Base-by-base conservation (phyloP, 768 basidiomycete species). In the Sarcomyxa edulis region DNA sequence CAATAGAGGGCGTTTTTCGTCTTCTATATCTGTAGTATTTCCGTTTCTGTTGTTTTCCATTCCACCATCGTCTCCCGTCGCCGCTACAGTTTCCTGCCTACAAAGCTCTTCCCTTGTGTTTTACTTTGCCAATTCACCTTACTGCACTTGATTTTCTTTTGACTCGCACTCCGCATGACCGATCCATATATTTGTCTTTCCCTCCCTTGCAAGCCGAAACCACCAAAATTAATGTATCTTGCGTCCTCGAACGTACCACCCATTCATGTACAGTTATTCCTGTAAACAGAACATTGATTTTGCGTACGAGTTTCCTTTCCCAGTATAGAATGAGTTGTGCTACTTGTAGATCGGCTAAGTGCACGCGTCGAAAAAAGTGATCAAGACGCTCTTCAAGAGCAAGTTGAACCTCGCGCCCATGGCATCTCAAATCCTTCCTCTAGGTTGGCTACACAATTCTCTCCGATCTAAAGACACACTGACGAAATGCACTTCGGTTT, bases 381-480 rank as follows among this genome's bases (percentile, higher is more conserved):
- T 30, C 8, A 30, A 6, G 8, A 8, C 18, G 29, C 29, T 8
- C 29, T 30, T 18, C 10, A 28, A 9, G n/a, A n/a, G n/a, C n/a
- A n/a, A n/a, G n/a, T n/a, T n/a, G n/a, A n/a, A n/a, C n/a, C n/a
- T n/a, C n/a, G n/a, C n/a, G n/a, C n/a, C 32, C 46, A 95, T 95
- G 93, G 84, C 91, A 16, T 91, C 89, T 39, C 91, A 94, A 58
- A 91, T 95, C 53, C 78, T 96, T 29, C 92, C 92, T n/a, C 74
- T 96, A 42, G 90, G 90, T 85, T 54, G 43, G 62, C 45, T 31
- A 6, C 19, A 24, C 9, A 31, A 14, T 30, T 31, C 18, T 32
- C 24, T 16, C 3, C 28, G 30, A 26, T n/a, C n/a, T n/a, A n/a
- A n/a, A n/a, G n/a, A n/a, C n/a, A n/a, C n/a, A n/a, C n/a, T n/a